Evolutionary conservation across 305 asterid genomes (phyloP), one percentile per base, ranked within the genome.

Genomic region (Fraxinus baroniana): DNA sequence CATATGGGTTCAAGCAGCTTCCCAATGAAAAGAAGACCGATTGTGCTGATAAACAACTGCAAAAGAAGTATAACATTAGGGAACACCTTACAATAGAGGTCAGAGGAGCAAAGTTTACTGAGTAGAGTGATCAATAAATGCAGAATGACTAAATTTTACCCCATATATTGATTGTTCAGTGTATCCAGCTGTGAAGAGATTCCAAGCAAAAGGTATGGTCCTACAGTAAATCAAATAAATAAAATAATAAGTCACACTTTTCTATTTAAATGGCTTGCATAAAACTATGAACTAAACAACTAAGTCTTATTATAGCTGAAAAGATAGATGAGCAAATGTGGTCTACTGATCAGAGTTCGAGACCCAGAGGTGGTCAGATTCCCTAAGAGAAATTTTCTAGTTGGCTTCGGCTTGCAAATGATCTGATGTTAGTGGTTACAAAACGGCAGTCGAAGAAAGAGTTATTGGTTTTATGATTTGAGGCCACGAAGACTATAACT

Each of bases 161-260:
- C 98, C 98, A 77, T 89, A 81, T 85, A 93, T 78, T 52, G 98
- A 87, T 78, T 93, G 98, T 85, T 95, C 98, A 77, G 90, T 79
- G 82, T 95, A 95, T 83, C 98, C 98, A 81, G 98, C 93, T 60
- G 98, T 95, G 77, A 95, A 32, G 86, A 95, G 98, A 89, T 95
- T 95, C 98, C 98, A 95, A 82, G 91, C 98, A 83, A 95, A 95
- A 39, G 98, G 98, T 80, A 95, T 95, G 10, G 98, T 95, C 91
- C 98, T 95, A 87, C 83, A 77, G 83, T 82, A 83, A 80, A 83
- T 71, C 76, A 70, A 76, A 81, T 20, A 80, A 64, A 77, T 46
- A 81, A 20, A 44, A 24, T 81, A 41, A 77, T 5, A 57, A 37
- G 22, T 55, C 79, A 77, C 9, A 39, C 4, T 24, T 60, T 32